phyloP scores from a whole-genome alignment of 805 yeast species.

The Kodamaea fukazawae region DNA sequence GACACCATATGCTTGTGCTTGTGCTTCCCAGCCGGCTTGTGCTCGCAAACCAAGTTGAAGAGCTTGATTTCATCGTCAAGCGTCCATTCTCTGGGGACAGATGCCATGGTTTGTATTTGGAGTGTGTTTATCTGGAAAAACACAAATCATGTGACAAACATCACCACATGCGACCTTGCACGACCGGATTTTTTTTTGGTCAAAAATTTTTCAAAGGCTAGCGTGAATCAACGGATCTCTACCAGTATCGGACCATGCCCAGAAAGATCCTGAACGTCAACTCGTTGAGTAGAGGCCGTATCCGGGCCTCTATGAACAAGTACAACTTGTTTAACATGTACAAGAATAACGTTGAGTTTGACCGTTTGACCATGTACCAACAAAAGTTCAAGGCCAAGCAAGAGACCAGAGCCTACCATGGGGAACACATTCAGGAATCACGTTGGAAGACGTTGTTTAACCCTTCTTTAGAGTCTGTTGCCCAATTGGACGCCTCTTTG shows the following conservation, averaged over 20 bases:
- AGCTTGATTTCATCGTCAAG: slow-evolving; percentile 60
- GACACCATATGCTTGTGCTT: slow-evolving; percentile 43
- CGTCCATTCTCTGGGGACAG: slow-evolving; percentile 43
- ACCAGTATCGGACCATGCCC: slow-evolving; percentile 44
- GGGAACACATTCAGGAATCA: slow-evolving; percentile 84
- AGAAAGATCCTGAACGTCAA: slow-evolving; percentile 56
- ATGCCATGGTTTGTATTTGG: slow-evolving; percentile 1
- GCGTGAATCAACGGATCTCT: background rate
- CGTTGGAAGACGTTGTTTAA: slow-evolving; percentile 74
- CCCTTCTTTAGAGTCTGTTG: slow-evolving; percentile 75
- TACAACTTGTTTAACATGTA: slow-evolving; percentile 84
- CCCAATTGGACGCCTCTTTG: slow-evolving; percentile 80
- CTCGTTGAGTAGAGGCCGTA: slow-evolving; percentile 63
- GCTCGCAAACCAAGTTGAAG: slow-evolving; percentile 58
- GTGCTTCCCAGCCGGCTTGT: slow-evolving; percentile 63
- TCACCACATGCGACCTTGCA: slow-evolving; percentile 1
- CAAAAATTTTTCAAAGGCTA: slow-evolving; percentile 7
- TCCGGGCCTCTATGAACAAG: slow-evolving; percentile 90
- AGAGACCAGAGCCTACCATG: slow-evolving; percentile 93
- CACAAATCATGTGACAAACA: background rate
- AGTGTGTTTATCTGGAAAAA: background rate
- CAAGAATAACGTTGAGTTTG: slow-evolving; percentile 61
- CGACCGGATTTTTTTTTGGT: slow-evolving; percentile 33
- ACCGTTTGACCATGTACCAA: slow-evolving; percentile 72
- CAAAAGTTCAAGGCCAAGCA: slow-evolving; percentile 90